Percentiles rank a stretch among this genome's conserved stretches.
These are phyloP conservation scores for Ploettnerulaceae sp. DNA, from an alignment of 2,329 filamentous ascomycete species.

Conservation along the genomic window DNA sequence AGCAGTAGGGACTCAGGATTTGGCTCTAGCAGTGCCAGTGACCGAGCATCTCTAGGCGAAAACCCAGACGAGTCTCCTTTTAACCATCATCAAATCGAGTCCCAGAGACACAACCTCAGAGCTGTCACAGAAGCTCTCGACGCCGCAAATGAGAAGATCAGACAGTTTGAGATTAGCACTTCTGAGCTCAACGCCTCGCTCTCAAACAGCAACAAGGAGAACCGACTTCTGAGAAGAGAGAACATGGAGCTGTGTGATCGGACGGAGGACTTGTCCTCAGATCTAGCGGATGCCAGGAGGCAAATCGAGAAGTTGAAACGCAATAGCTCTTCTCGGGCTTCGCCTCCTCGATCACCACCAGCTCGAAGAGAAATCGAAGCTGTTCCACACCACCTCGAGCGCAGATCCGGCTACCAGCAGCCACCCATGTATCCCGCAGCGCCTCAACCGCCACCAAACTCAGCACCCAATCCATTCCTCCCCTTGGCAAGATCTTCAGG, in stretches of 20 bases:
- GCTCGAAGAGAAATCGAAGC: conserved; percentile 6
- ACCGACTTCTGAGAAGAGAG: conserved; percentile 21
- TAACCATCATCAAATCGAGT: conserved; percentile 16
- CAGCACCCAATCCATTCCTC: conserved; percentile 24
- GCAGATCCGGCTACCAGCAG: conserved; percentile 5
- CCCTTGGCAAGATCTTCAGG: conserved; percentile 11
- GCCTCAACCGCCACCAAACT: conserved; percentile 19
- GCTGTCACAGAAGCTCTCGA: conserved; percentile 27
- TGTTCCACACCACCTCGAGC: conserved; percentile 1
- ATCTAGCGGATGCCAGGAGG: conserved; percentile 11
- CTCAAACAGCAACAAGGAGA: conserved; percentile 26
- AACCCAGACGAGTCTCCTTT: conserved; percentile 16
- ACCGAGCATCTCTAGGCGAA: conserved; percentile 27
- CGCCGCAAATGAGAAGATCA: conserved; percentile 24
- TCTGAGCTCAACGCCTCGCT: conserved; percentile 15
- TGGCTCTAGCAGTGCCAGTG: conserved; percentile 22
- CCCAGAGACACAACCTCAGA: conserved; percentile 22
- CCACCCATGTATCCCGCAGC: conserved; percentile 10
- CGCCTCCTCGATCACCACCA: conserved; percentile 4
- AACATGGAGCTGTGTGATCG: conserved; percentile 11
- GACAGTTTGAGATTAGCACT: conserved; percentile 12
- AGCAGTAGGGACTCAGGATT: conserved; percentile 26
- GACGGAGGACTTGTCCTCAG: conserved; percentile 11
- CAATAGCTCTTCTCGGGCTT: neutral
- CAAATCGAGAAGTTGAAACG: conserved; percentile 6